Evolutionary conservation across 148 eudicot species (phyloP).

Genomic region (Camellia japonica): DNA sequence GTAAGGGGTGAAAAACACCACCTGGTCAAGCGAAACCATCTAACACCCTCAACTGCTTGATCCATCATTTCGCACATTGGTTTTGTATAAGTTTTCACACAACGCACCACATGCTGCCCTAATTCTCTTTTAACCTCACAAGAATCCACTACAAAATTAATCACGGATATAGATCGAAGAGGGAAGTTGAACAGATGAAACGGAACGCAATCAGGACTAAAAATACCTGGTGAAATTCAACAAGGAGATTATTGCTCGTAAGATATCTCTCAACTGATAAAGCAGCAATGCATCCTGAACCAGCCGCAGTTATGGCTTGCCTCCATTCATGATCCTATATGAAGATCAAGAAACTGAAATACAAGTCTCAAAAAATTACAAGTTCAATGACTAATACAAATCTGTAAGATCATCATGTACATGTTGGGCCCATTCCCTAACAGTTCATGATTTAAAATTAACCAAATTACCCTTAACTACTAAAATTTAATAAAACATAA

Average conservation of each 20-base stretch:
- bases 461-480: too few relatives aligned
- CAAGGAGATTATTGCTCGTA: constrained; percentile 70
- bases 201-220: not conserved
- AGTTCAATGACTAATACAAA: not conserved
- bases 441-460: not conserved
- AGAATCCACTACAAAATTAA: too few relatives aligned
- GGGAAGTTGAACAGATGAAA: too few relatives aligned
- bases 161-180: too few relatives aligned
- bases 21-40: not conserved
- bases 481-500: too few relatives aligned
- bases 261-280: constrained; percentile 97
- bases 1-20: too few relatives aligned
- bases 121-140: too few relatives aligned
- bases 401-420: not conserved
- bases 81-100: too few relatives aligned
- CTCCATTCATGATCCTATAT: constrained; percentile 95
- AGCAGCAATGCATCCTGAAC: constrained; percentile 98
- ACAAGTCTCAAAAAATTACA: not conserved
- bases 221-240: constrained; percentile 97
- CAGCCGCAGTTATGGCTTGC: constrained; percentile 98
- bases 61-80: too few relatives aligned
- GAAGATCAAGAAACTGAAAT: not conserved
- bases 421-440: not conserved
- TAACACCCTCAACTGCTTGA: too few relatives aligned
- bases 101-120: too few relatives aligned